Conservation (phyloP, 169 alveolate species). For the Prorocentrum cordatum region DNA sequence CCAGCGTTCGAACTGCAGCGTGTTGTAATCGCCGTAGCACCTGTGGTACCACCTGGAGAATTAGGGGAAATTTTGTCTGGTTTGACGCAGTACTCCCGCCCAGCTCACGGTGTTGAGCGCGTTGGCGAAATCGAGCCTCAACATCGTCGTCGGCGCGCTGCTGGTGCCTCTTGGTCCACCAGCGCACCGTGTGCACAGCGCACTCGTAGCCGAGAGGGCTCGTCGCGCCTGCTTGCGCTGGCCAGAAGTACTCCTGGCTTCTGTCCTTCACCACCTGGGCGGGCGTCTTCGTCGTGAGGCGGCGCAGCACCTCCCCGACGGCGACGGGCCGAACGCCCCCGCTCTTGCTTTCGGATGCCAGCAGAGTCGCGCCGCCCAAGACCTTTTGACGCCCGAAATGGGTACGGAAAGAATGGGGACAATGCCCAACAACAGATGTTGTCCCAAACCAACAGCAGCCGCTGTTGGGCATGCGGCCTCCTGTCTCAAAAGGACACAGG, state of each 20-base stretch:
- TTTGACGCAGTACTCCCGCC: too few relatives aligned
- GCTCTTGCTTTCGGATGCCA: not conserved
- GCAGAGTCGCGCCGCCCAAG: slow-evolving; percentile 1
- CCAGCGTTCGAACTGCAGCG: not conserved
- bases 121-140: not conserved
- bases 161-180: not conserved
- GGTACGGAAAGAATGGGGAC: too few relatives aligned
- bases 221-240: not conserved
- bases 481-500: too few relatives aligned
- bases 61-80: too few relatives aligned
- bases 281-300: not conserved
- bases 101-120: slow-evolving; percentile 12
- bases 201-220: not conserved
- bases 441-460: too few relatives aligned
- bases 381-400: too few relatives aligned
- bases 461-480: too few relatives aligned
- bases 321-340: slow-evolving; percentile 22
- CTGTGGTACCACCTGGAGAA: not conserved
- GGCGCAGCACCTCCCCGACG: not conserved
- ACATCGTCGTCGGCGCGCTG: not conserved
- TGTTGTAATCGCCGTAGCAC: not conserved
- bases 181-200: not conserved
- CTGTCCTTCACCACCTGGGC: not conserved
- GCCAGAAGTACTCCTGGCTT: not conserved
- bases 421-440: too few relatives aligned